Percentiles rank a stretch among this genome's conserved stretches.
Evolutionary conservation across 2,329 filamentous ascomycete species (phyloP).

Genomic region (Rhexocercosporidium sp.): DNA sequence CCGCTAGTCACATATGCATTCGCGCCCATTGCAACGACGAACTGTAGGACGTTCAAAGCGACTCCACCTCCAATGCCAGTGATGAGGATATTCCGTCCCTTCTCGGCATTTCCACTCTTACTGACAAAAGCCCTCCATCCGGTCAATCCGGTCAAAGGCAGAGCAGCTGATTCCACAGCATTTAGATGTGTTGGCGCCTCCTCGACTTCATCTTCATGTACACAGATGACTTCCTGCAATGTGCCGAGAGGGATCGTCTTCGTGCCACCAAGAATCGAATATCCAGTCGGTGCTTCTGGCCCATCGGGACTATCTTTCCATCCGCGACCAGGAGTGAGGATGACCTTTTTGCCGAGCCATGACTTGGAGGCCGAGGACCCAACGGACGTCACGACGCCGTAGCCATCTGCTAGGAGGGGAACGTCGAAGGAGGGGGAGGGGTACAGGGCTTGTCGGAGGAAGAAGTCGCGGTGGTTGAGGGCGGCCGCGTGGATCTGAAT

Average conservation of each 20-base stretch:
- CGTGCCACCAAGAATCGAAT: constrained; percentile 73
- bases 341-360: constrained; percentile 69
- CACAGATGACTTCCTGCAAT: constrained; percentile 72
- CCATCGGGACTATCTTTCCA: constrained; percentile 76
- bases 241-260: constrained; percentile 70
- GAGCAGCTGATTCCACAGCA: constrained; percentile 76
- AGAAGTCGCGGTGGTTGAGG: constrained; percentile 94
- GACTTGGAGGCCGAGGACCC: constrained; percentile 60
- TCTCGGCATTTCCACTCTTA: constrained; percentile 70
- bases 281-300: constrained; percentile 69
- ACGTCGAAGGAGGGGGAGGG: constrained; percentile 80
- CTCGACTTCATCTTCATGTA: constrained; percentile 77
- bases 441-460: constrained; percentile 91
- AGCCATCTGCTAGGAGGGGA: constrained; percentile 83
- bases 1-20: constrained; percentile 53
- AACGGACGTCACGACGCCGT: constrained; percentile 71
- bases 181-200: constrained; percentile 74
- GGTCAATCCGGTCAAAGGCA: constrained; percentile 86
- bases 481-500: constrained; percentile 79
- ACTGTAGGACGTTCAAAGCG: constrained; percentile 80
- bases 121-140: constrained; percentile 85
- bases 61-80: constrained; percentile 95
- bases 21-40: constrained; percentile 71
- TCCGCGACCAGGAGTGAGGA: constrained; percentile 78
- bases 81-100: constrained; percentile 77